Evolutionary conservation across 1,284 basidiomycete genomes (phyloP).

Genomic region (Moesziomyces parantarcticus): DNA sequence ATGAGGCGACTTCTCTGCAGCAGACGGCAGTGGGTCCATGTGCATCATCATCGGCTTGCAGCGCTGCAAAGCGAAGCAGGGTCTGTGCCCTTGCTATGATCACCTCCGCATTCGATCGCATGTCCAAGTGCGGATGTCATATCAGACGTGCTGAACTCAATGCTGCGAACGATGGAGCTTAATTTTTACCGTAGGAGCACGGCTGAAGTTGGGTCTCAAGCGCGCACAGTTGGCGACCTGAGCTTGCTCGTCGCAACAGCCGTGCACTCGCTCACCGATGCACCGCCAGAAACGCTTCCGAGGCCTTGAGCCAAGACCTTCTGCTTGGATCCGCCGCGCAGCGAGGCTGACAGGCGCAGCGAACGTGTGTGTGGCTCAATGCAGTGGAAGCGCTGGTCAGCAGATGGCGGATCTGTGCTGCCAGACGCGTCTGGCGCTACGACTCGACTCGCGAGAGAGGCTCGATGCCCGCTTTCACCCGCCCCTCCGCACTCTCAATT

Average conservation of each 20-base stretch:
- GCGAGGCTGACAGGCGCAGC: too few relatives aligned
- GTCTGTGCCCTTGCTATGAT: conserved; percentile 32
- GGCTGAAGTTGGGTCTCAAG: too few relatives aligned
- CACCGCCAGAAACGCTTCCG: too few relatives aligned
- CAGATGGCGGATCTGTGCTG: too few relatives aligned
- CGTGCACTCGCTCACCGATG: too few relatives aligned
- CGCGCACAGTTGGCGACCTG: too few relatives aligned
- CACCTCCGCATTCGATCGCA: conserved; percentile 29
- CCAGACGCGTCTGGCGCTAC: conserved; percentile 4
- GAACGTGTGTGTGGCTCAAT: too few relatives aligned
- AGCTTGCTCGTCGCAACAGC: too few relatives aligned
- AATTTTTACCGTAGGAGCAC: too few relatives aligned
- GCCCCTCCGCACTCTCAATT: background rate
- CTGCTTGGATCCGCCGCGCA: too few relatives aligned
- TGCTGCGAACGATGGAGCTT: too few relatives aligned
- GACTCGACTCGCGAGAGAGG: background rate
- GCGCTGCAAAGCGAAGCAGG: conserved; percentile 29
- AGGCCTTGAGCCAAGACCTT: too few relatives aligned
- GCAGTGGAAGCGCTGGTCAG: background rate
- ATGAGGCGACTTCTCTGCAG: background rate
- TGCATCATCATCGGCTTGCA: conserved; percentile 7
- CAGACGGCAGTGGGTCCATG: background rate
- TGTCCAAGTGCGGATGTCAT: background rate
- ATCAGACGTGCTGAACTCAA: background rate
- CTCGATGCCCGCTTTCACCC: conserved; percentile 11